phyloP scores from a whole-genome alignment of 1,284 basidiomycete species.

The Ustilago crameri region DNA sequence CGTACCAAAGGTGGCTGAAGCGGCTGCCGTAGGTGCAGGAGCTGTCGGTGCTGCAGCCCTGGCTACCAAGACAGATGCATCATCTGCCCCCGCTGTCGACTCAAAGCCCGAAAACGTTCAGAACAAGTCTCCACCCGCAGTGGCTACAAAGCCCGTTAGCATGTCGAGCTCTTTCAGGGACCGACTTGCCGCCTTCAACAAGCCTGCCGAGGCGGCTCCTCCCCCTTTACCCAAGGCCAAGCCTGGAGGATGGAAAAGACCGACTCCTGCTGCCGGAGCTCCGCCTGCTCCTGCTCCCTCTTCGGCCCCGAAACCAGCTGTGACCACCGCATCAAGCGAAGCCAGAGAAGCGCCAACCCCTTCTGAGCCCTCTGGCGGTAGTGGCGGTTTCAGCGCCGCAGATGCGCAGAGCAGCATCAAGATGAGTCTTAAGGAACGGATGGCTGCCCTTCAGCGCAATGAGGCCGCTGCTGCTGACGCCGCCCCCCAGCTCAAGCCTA shows the following conservation, averaged over 20 bases:
- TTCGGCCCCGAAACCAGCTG: slow-evolving; percentile 9
- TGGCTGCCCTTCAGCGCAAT: slow-evolving; percentile 65
- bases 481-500: slow-evolving; percentile 40
- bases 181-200: slow-evolving; percentile 67
- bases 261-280: slow-evolving; percentile 38
- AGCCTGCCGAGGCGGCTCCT: slow-evolving; percentile 52
- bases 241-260: slow-evolving; percentile 65
- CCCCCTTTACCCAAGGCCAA: slow-evolving; percentile 61
- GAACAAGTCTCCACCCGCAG: slow-evolving; percentile 40
- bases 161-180: slow-evolving; percentile 62
- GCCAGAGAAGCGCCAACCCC: slow-evolving; percentile 15
- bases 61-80: not conserved
- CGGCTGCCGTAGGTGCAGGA: slow-evolving; percentile 6
- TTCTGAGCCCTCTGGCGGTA: slow-evolving; percentile 13
- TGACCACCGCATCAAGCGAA: slow-evolving; percentile 6
- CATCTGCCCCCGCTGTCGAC: slow-evolving; percentile 5
- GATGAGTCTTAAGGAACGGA: slow-evolving; percentile 66
- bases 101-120: slow-evolving; percentile 8
- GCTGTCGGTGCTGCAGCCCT: slow-evolving; percentile 8
- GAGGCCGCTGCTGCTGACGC: slow-evolving; percentile 38
- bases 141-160: slow-evolving; percentile 51
- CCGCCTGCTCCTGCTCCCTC: slow-evolving; percentile 22
- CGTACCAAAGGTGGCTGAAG: not conserved
- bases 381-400: slow-evolving; percentile 55
- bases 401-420: slow-evolving; percentile 66